These are phyloP conservation scores for Pestalotiopsis sp. DNA, from an alignment of 2,329 filamentous ascomycete species.

Conservation along the genomic window DNA sequence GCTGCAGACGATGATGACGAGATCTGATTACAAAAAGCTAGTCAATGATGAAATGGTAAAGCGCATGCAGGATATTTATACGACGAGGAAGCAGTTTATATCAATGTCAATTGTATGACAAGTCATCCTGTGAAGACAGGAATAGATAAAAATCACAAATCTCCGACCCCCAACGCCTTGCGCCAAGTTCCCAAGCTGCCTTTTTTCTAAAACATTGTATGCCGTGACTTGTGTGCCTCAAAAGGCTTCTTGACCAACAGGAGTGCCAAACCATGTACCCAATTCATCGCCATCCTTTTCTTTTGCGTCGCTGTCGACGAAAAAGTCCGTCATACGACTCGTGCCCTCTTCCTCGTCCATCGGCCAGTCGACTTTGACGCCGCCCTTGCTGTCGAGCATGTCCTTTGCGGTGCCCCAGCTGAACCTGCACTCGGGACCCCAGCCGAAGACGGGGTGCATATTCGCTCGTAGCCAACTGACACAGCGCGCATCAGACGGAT, in stretches of 20 bases:
- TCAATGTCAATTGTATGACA: not conserved
- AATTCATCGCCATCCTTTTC: slow-evolving; percentile 66
- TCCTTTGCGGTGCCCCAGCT: slow-evolving; percentile 97
- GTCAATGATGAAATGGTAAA: not conserved
- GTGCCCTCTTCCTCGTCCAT: slow-evolving; percentile 70
- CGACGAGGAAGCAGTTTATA: slow-evolving; percentile 4
- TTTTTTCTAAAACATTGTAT: not conserved
- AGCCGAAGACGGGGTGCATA: slow-evolving; percentile 93
- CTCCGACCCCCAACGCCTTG: not conserved
- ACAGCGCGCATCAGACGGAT: slow-evolving; percentile 85
- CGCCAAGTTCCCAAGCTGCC: not conserved
- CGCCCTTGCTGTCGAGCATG: slow-evolving; percentile 78
- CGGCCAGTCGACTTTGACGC: slow-evolving; percentile 83
- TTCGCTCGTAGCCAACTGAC: slow-evolving; percentile 80
- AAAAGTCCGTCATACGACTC: slow-evolving; percentile 76
- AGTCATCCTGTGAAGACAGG: too few species aligned
- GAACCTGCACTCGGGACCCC: slow-evolving; percentile 90
- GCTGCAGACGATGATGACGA: slow-evolving; percentile 63
- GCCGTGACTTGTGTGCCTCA: slow-evolving; percentile 37
- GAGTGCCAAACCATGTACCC: slow-evolving; percentile 79
- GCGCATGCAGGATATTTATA: slow-evolving; percentile 13
- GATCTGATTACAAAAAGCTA: slow-evolving; percentile 39
- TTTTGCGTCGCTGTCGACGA: slow-evolving; percentile 44
- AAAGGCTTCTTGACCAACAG: slow-evolving; percentile 72
- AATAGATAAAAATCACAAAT: not conserved